phyloP scores from a whole-genome alignment of 768 basidiomycete genomes.

The Coprinellus micaceus region DNA sequence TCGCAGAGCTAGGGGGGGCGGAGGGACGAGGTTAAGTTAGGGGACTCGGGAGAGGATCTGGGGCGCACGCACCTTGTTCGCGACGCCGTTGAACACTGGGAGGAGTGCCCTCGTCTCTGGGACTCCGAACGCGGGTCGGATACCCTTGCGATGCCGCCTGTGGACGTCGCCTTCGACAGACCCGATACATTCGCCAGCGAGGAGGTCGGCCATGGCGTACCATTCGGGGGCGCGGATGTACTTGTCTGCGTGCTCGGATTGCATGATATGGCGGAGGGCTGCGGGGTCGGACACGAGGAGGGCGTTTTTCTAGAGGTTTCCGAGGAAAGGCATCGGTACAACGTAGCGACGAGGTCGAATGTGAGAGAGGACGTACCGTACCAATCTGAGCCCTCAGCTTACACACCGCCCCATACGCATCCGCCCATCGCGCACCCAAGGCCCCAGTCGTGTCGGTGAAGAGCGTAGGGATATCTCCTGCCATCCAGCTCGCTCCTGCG shows the following conservation, averaged over 20 bases:
- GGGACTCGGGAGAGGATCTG: neutral
- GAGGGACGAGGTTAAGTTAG: neutral
- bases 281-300: neutral
- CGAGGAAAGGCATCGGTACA: too few relatives aligned
- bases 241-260: neutral
- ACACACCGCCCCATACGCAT: neutral
- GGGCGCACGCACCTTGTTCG: neutral
- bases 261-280: neutral
- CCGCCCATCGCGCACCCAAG: neutral
- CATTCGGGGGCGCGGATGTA: neutral
- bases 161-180: neutral
- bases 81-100: neutral
- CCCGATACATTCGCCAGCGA: neutral
- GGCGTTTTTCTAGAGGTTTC: neutral
- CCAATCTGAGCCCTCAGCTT: neutral
- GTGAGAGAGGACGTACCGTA: neutral
- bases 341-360: neutral
- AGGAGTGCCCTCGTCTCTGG: neutral
- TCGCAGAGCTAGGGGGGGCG: neutral
- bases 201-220: constrained; percentile 1
- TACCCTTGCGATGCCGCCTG: neutral
- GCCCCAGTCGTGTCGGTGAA: neutral
- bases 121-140: neutral
- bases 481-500: too few relatives aligned
- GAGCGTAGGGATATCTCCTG: neutral